Evolutionary conservation across 2,329 filamentous ascomycete genomes (phyloP), one percentile per base, ranked within the genome.

Genomic region (Neofusicoccum ribis): DNA sequence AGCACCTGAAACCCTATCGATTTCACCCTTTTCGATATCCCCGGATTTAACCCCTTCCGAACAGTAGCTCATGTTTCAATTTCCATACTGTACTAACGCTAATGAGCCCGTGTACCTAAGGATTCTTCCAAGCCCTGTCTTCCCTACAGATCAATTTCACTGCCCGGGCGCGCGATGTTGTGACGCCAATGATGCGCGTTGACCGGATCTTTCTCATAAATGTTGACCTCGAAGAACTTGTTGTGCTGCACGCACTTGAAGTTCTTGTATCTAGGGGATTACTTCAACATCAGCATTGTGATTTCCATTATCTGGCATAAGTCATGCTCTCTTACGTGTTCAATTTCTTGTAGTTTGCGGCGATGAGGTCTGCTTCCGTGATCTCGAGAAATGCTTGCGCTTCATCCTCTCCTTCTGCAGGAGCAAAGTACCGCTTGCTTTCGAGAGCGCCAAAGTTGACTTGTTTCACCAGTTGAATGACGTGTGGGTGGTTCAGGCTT

Each of bases 221-320:
- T n/a, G 68, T 83, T 84, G 36, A 81, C 27, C 67, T 84, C 81
- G 67, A 82, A 83, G 72, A 83, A 84, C 67, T 76, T 80, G 66
- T 83, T 76, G 67, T 84, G 80, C 1, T 2, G 31, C 1, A 62
- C 66, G 63, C 81, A 83, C 61, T 74, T 80, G 74, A 75, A 83
- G 68, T 83, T 84, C 72, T 83, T 83, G 70, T 76, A 83, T 5
- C 80, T 83, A 56, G 12, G 11, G 23, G n/a, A 14, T 3, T 1
- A 17, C 20, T 20, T 54, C 31, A 51, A 34, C 17, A 37, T 37
- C 5, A 36, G 17, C 5, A 49, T 63, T 14, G 50, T 1, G 20
- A 3, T 20, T 1, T 15, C 63, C 46, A 15, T 63, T 49, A 65
- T 8, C 7, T 2, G 3, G 23, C 23, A 23, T 23, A 23, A 23